Evolutionary conservation across 305 asterid genomes (phyloP).

Genomic region (Plantago rigida): DNA sequence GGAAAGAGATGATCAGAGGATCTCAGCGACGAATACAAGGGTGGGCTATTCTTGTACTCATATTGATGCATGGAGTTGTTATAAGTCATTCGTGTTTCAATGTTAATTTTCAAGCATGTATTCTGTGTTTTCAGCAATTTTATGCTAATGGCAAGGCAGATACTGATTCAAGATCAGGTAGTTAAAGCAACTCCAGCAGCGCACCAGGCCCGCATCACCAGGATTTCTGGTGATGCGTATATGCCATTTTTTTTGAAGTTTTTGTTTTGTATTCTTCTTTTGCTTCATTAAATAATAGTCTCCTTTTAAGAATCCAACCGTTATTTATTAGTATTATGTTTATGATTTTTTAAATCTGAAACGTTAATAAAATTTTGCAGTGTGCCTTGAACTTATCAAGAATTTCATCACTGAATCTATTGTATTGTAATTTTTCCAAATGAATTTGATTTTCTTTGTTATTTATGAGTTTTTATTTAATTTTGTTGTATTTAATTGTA

Average conservation of each 20-base stretch:
- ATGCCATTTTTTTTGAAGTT: too few relatives aligned
- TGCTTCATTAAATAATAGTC: neutral
- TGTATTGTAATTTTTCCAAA: too few relatives aligned
- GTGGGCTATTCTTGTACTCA: conserved; percentile 36
- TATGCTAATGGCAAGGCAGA: conserved; percentile 63
- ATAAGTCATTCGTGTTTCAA: conserved; percentile 8
- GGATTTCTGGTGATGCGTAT: neutral
- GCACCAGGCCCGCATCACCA: too few relatives aligned
- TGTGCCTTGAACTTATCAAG: too few relatives aligned
- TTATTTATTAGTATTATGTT: too few relatives aligned
- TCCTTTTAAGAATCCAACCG: neutral
- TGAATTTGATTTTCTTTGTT: too few relatives aligned
- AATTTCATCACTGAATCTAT: too few relatives aligned
- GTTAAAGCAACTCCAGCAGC: neutral
- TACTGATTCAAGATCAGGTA: conserved; percentile 57
- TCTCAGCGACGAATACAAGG: conserved; percentile 40
- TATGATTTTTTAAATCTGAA: too few relatives aligned
- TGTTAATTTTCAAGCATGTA: conserved; percentile 22
- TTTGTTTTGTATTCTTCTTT: too few relatives aligned
- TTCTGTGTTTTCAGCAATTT: conserved; percentile 51
- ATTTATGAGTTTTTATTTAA: too few relatives aligned
- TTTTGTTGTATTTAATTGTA: too few relatives aligned
- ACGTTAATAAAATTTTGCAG: too few relatives aligned
- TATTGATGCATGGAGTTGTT: conserved; percentile 5
- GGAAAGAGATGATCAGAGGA: conserved; percentile 41